Base-by-base conservation (phyloP, 2,329 filamentous ascomycete species). In the Alternaria conjuncta region DNA sequence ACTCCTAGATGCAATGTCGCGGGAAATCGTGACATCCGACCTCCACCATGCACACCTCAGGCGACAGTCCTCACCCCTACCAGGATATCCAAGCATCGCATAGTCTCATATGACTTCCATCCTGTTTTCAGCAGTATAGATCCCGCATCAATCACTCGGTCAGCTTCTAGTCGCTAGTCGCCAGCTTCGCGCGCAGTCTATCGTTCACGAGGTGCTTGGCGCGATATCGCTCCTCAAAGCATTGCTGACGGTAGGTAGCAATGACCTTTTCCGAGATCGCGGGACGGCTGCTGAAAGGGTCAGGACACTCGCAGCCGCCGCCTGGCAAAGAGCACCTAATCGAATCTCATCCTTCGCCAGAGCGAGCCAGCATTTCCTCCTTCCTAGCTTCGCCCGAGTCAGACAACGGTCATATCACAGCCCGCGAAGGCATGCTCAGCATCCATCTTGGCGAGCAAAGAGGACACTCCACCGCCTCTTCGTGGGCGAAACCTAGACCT, bases 401-500 rank as follows among this genome's bases (percentile, higher is more conserved):
- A 20, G 61, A 68, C 43, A 60, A 30, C 59, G 64, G 45, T 43
- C 69, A 67, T 44, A 54, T 55, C 10, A 41, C 57, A 43, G 60
- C 47, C 54, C 57, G 66, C 46, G 69, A 67, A 71, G 74, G 69
- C 66, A 78, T 77, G 73, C 65, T 75, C 28, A 61, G 63, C 59
- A 74, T 65, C 54, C 64, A 61, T 20, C 66, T 73, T 51, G 67
- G 71, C 10, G 75, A 76, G 65, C 57, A 70, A 41, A 71, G 67
- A 69, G 72, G 61, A 49, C 63, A 70, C 30, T 71, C 76, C 20
- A 51, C 64, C 28, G 68, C 69, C 18, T 65, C 72, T 30, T 71
- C 75, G 5, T 79, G 77, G 75, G 75, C 78, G 9, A 75, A 78
- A 54, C 69, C 78, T 45, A 80, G 83, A 49, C 82, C 83, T 47